These are phyloP conservation scores for Gossypium stocksii DNA, from an alignment of 345 rosid species.

Conservation along the genomic window DNA sequence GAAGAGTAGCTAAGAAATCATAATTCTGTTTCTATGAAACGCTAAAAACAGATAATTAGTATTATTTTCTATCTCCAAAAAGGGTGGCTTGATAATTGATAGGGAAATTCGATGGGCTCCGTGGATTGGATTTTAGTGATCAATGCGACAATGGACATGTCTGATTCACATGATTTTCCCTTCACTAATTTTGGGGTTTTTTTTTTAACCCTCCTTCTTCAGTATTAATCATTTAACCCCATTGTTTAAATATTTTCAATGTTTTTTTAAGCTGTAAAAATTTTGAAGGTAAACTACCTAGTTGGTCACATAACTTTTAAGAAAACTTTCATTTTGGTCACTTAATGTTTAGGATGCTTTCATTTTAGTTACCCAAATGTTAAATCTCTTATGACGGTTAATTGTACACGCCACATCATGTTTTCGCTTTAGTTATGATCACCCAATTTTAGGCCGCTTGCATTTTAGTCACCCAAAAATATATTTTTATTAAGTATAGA, in stretches of 20 bases:
- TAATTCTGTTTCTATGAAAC: not conserved
- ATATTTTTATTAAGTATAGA: no score
- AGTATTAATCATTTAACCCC: not conserved
- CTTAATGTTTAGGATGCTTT: no score
- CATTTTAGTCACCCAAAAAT: no score
- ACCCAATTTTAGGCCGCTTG: rapidly evolving
- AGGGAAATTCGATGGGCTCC: not conserved
- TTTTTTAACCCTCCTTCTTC: not conserved
- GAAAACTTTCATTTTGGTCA: no score
- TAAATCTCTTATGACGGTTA: no score
- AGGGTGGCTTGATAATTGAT: not conserved
- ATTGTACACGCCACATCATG: no score
- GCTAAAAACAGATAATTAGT: not conserved
- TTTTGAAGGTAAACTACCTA: no score
- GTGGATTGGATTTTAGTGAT: slow-evolving; percentile 4
- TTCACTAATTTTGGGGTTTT: not conserved
- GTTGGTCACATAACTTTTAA: no score
- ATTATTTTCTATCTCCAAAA: not conserved
- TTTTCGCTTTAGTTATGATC: no score
- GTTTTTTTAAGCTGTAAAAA: not conserved
- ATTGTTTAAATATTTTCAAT: not conserved
- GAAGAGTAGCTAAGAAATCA: slow-evolving; percentile 5
- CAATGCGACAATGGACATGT: not conserved
- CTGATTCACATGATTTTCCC: not conserved
- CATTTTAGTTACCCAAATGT: no score